These are phyloP conservation scores for Colletotrichum sp. DNA, from an alignment of 2,329 filamentous ascomycete genomes.

Conservation along the genomic window DNA sequence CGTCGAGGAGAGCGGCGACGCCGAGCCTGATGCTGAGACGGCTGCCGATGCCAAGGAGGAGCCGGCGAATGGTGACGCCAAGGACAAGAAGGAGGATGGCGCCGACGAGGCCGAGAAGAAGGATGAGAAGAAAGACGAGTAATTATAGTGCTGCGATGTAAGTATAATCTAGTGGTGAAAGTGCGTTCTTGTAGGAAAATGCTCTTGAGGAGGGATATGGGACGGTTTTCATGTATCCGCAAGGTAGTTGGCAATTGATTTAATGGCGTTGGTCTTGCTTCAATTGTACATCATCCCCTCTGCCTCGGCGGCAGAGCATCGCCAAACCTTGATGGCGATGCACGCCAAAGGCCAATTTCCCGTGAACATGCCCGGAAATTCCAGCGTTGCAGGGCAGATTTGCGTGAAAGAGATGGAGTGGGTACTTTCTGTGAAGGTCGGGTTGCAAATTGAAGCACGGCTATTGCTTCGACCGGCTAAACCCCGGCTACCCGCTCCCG, in stretches of 20 bases:
- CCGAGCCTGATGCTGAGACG: conserved; percentile 45
- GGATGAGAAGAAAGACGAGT: conserved; percentile 13
- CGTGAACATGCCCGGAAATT: neutral
- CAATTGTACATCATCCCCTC: neutral
- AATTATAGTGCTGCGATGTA: conserved; percentile 2
- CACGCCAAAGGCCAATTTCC: neutral
- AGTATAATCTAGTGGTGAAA: neutral
- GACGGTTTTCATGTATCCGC: neutral
- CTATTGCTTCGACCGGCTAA: conserved; percentile 19
- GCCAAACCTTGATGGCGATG: neutral
- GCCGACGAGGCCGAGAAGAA: conserved; percentile 21
- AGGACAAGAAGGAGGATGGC: conserved; percentile 23
- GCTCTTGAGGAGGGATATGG: neutral
- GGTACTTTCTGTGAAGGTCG: neutral
- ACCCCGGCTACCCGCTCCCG: neutral
- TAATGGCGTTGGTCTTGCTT: conserved; percentile 6
- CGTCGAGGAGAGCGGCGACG: conserved; percentile 47
- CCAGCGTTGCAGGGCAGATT: neutral
- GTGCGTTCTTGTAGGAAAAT: neutral
- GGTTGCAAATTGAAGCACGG: conserved; percentile 20
- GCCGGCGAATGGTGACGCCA: conserved; percentile 28
- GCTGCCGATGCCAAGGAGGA: conserved; percentile 28
- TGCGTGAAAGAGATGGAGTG: conserved; percentile 6
- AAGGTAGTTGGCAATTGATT: conserved; percentile 15
- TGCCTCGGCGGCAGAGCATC: neutral